Base-by-base conservation (phyloP, 257 asterid species). In the Nicotiana sylvestris region DNA sequence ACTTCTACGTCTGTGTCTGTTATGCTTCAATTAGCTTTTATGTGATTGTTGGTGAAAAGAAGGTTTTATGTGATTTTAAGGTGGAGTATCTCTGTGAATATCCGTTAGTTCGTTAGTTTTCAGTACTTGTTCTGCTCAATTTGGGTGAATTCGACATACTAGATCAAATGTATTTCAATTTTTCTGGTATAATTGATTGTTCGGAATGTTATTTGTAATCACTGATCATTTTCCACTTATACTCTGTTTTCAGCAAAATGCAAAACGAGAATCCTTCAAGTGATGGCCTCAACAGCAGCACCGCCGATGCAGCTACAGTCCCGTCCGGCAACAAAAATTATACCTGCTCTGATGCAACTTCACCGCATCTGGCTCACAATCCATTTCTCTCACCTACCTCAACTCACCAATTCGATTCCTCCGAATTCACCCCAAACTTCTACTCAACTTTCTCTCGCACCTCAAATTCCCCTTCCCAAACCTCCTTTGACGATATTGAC, bases 351-450 rank as follows among this genome's bases (percentile, higher is more conserved):
- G 66, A 30, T 16, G 81, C 85, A 76, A 61, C 85, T 66, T 85
- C 89, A 30, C 87, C 29, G 33, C 85, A 49, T 37, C 85, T 87
- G 87, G 62, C 86, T 10, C 13, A 60, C 62, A 86, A 89, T 83
- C 92, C 90, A 53, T 93, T 89, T 64, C 87, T 89, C 10, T 86
- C 90, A 3, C 91, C 94, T n/a, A 58, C 85, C 18, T 62, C 83
- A 32, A 87, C 94, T 4, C 92, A 84, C 30, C 83, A 87, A 82
- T 69, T 81, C 27, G 87, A 89, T 80, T 83, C 92, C 81, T 64
- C 83, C 49, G 86, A 81, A 56, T 81, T 43, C 43, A 18, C 61
- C 46, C 53, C 89, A 76, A 86, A 87, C 57, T 82, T 87, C 84
- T 88, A 88, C 83, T 83, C 97, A 82, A 85, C 93, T 21, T 86